These are phyloP conservation scores for Bisporella sp. DNA, from an alignment of 2,329 filamentous ascomycete species.

Conservation along the genomic window DNA sequence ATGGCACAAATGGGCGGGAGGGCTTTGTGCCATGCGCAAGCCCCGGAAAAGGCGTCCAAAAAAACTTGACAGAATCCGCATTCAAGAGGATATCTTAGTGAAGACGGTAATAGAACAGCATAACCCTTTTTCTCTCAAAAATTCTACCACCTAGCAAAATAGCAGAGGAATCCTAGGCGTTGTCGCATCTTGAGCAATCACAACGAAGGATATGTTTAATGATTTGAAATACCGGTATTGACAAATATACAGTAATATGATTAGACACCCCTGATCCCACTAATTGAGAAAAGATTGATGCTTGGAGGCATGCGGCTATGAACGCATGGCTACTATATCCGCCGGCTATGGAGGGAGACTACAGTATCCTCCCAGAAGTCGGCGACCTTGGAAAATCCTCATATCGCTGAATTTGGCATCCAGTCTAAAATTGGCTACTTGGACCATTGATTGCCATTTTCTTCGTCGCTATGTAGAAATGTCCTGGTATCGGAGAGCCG, in stretches of 20 bases:
- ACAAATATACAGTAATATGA: too few species aligned
- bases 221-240: too few species aligned
- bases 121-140: too few species aligned
- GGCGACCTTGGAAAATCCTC: not conserved
- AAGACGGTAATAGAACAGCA: not conserved
- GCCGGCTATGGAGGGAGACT: not conserved
- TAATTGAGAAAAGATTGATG: too few species aligned
- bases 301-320: too few species aligned
- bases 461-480: too few species aligned
- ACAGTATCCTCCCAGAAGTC: not conserved
- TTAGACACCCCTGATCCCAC: too few species aligned
- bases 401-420: not conserved
- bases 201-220: too few species aligned
- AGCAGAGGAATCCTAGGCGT: too few species aligned
- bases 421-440: not conserved
- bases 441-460: not conserved
- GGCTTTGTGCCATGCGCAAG: not conserved
- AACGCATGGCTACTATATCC: too few species aligned
- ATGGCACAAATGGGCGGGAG: not conserved
- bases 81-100: not conserved
- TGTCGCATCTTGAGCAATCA: too few species aligned
- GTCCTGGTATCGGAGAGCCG: not conserved
- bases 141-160: too few species aligned
- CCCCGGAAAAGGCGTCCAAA: not conserved
- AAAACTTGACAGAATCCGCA: not conserved